Conservation (phyloP, 805 yeast species). For the Myxozyma nipponensis region DNA sequence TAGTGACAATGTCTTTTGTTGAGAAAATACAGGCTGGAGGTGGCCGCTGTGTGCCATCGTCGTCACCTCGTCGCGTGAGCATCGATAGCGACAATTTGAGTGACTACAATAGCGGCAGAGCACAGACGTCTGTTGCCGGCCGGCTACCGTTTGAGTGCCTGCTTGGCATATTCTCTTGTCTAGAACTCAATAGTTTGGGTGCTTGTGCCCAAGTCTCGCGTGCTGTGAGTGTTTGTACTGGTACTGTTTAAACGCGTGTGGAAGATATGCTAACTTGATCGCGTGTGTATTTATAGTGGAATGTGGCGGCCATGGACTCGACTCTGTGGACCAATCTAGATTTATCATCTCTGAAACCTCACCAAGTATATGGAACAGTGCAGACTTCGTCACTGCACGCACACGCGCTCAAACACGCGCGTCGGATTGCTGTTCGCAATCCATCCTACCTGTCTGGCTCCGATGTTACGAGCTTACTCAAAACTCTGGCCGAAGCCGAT, state of each 20-base stretch:
- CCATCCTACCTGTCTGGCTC: conserved; percentile 4
- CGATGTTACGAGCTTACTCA: conserved; percentile 1
- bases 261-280: not conserved
- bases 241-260: not conserved
- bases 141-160: conserved; percentile 15
- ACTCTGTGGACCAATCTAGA: conserved; percentile 3
- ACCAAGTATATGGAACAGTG: not conserved
- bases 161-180: conserved; percentile 3
- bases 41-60: too few species aligned
- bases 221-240: conserved; percentile 4
- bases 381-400: not conserved
- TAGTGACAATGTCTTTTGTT: too few species aligned
- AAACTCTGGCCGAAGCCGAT: not conserved
- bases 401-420: not conserved
- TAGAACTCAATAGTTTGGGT: conserved; percentile 2
- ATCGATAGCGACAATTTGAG: not conserved
- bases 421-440: conserved; percentile 1
- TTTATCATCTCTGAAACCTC: not conserved
- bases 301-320: conserved; percentile 1
- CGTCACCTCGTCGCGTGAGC: not conserved
- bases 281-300: conserved; percentile 1
- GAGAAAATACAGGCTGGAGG: too few species aligned
- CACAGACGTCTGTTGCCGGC: not conserved
- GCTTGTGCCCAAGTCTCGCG: conserved; percentile 8
- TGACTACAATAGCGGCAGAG: not conserved